These are phyloP conservation scores for Halteria grandinella DNA, from an alignment of 73 alveolate genomes.

Conservation along the genomic window DNA sequence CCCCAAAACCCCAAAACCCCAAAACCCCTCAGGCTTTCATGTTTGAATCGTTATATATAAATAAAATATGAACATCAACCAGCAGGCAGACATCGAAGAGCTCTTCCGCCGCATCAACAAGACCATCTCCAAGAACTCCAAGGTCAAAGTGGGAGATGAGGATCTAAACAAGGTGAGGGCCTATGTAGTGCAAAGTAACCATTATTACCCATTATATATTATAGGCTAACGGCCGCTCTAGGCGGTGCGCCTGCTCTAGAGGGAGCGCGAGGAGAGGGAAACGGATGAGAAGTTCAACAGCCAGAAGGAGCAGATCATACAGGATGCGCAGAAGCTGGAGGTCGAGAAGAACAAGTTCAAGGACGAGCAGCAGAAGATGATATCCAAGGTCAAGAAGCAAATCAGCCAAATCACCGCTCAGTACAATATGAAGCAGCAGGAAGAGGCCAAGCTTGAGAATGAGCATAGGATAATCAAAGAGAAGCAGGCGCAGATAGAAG, in stretches of 20 bases:
- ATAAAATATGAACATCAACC: slow-evolving; percentile 41
- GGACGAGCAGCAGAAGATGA: slow-evolving; percentile 60
- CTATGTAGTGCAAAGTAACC: slow-evolving; percentile 62
- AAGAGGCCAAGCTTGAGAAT: slow-evolving; percentile 58
- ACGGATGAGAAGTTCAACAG: slow-evolving; percentile 59
- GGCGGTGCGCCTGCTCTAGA: slow-evolving; percentile 66
- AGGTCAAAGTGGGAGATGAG: slow-evolving; percentile 56
- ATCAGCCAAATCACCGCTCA: slow-evolving; percentile 41
- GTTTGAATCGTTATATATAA: neutral
- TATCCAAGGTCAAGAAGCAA: slow-evolving; percentile 49
- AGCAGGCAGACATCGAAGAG: slow-evolving; percentile 69
- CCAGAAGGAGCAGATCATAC: slow-evolving; percentile 65
- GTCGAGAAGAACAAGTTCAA: slow-evolving; percentile 56
- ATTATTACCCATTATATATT: neutral
- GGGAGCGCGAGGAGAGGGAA: slow-evolving; percentile 69
- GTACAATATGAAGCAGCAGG: slow-evolving; percentile 63
- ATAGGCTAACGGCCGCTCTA: slow-evolving; percentile 60
- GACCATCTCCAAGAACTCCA: slow-evolving; percentile 56
- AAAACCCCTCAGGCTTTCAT: too few species aligned
- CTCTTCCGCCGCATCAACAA: slow-evolving; percentile 64
- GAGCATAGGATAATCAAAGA: slow-evolving; percentile 51
- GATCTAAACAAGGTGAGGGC: slow-evolving; percentile 70
- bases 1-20: too few species aligned
- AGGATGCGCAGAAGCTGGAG: slow-evolving; percentile 60
- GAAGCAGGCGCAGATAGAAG: slow-evolving; percentile 48